Conservation (phyloP, 192 early-diverging fungal genomes). For the Rhizoclosmatium sp. region DNA sequence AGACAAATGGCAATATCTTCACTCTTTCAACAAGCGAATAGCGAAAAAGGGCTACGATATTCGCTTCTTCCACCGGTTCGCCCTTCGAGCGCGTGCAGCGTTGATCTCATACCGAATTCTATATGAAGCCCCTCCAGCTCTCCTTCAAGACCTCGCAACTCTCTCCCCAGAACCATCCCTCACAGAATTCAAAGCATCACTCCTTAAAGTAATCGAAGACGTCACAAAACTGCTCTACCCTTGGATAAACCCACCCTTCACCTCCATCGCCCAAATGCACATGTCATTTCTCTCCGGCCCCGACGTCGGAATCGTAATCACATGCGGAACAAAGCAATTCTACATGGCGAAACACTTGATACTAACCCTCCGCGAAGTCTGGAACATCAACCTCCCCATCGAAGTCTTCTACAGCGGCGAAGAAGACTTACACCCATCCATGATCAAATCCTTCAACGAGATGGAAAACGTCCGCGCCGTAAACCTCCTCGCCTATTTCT, state of each 20-base stretch:
- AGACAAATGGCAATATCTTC: not conserved
- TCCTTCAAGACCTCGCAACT: not conserved
- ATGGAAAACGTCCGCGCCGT: constrained; percentile 1
- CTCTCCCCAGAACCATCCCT: not conserved
- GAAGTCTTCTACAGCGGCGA: constrained; percentile 18
- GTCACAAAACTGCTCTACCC: constrained; percentile 11
- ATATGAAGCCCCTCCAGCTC: constrained; percentile 4
- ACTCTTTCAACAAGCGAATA: not conserved
- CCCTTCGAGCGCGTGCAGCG: constrained; percentile 8
- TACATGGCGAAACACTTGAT: constrained; percentile 10
- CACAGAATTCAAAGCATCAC: constrained; percentile 3
- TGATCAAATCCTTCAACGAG: not conserved
- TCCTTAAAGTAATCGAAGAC: not conserved
- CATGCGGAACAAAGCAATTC: constrained; percentile 11
- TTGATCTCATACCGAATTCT: constrained; percentile 25
- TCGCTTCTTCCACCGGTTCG: constrained; percentile 6
- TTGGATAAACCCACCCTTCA: not conserved
- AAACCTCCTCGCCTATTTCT: not conserved
- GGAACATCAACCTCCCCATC: constrained; percentile 2
- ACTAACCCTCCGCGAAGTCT: not conserved
- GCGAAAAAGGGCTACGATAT: not conserved
- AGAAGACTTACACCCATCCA: not conserved
- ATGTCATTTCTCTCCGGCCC: not conserved
- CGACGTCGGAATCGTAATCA: constrained; percentile 1
- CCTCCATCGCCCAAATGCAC: not conserved